Evolutionary conservation across 495 filamentous ascomycete species (phyloP), one percentile per base, ranked within the genome.

Genomic region (Hamigera avellanea): DNA sequence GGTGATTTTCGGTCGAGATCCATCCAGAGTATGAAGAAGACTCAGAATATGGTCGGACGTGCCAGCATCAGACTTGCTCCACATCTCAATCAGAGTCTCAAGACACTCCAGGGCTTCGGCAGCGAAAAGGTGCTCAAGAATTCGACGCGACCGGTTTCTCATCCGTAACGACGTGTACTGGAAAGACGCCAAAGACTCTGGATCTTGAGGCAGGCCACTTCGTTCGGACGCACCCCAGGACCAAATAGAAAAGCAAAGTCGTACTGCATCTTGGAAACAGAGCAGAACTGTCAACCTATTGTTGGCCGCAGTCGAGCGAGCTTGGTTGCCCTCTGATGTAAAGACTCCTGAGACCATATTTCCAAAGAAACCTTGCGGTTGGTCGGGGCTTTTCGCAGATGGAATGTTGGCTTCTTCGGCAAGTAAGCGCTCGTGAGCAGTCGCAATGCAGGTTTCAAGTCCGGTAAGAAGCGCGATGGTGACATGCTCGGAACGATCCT

Each of bases 281-380:
- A 99, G 69, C 8, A 95, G 61, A 14, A 99, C 91, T 0, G 88
- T 95, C 16, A 99, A 68, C 26, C 89, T 69, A 43, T 89, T 88
- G 49, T 96, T 99, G n/a, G 86, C 87, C 10, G 83, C 81, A 12
- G 76, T 73, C 31, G 79, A 80, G 27, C 86, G 73, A 16, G 72
- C 64, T 36, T 86, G 86, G 2, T 69, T 78, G 6, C 77, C 68
- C 36, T 96, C 89, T 0, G 82, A 73, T 7, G 80, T 69, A 53
- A 95, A 94, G 0, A 95, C 84, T 0, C 87, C 87, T 1, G 87
- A 91, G 1, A 94, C 86, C 83, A 96, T 93, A 46, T 87, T 95
- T 13, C 89, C 87, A 49, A 98, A 95, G 56, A 96, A 94, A 30
- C 88, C 83, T 49, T 91, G 84, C 10, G 78, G 68, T 49, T 87